Evolutionary conservation across 2,329 filamentous ascomycete genomes (phyloP), one percentile per base, ranked within the genome.

Genomic region (Amesomyces nigricolor): DNA sequence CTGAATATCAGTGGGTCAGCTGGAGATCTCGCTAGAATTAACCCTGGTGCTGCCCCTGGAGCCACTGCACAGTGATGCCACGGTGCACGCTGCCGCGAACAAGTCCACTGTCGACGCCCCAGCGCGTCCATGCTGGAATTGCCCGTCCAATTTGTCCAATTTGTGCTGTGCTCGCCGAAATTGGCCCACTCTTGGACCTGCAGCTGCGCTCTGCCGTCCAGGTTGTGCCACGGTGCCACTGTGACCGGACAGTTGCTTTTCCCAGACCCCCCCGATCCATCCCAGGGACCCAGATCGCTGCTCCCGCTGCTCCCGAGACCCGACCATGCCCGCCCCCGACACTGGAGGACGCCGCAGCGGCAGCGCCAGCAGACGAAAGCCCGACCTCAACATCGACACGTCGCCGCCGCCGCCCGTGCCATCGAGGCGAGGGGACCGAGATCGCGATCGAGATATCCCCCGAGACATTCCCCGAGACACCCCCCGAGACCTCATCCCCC

Each of bases 381-480:
- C 62, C 54, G 63, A 65, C 44, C 49, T 63, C 14, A 63, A 57
- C 55, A 63, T 65, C 56, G 62, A 64, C 53, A 65, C 62, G 7
- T 58, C 59, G 38, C 45, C 59, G 14, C 55, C 58, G 46, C 45
- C 54, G n/a, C n/a, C 40, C 11, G 53, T 56, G 11, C 47, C 57
- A 3, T 47, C 51, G 30, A 26, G 29, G 44, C 47, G 30, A 13
- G 44, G 37, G 19, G 19, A 32, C 11, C 42, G 45, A 42, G 42
- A 54, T 7, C 14, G 49, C 44, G 39, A 45, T 7, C 14, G 49
- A 51, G 39, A 45, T n/a, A 39, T 22, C 10, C 30, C 42, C 29
- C 9, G 46, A 11, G 35, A 43, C 11, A 22, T 26, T 26, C 22
- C 22, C 22, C 22, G 46, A 26, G 52, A 45, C 32, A 7, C 14